Evolutionary conservation across 1,139 yeast genomes (phyloP).

Genomic region (Geotrichum reessii): DNA sequence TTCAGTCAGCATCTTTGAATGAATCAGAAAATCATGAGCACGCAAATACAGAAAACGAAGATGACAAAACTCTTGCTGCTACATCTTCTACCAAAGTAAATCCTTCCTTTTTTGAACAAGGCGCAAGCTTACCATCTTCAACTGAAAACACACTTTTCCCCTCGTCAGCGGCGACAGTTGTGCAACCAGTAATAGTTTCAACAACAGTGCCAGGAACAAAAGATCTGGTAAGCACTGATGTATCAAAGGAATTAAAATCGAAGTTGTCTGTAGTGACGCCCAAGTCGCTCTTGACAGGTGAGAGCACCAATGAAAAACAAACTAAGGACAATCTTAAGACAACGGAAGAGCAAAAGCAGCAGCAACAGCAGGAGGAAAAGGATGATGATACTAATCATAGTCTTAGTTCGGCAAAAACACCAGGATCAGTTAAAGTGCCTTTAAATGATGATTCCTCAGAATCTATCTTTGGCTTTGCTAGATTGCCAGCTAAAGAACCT

Average conservation of each 20-base stretch:
- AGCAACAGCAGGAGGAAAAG: not conserved
- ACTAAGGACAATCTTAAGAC: not conserved
- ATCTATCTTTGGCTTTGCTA: conserved; percentile 39
- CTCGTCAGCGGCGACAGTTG: not conserved
- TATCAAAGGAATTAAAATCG: not conserved
- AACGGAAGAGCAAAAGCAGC: not conserved
- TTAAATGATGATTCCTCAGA: conserved; percentile 24
- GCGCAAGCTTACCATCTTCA: not conserved
- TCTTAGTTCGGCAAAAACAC: not conserved
- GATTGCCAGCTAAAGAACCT: conserved; percentile 44
- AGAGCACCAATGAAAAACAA: not conserved
- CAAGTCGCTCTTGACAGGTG: not conserved
- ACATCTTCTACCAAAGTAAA: not conserved
- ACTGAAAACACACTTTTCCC: conserved; percentile 20
- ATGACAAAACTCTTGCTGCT: not conserved
- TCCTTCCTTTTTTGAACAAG: not conserved
- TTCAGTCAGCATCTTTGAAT: not conserved
- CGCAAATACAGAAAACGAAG: not conserved
- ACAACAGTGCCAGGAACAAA: not conserved
- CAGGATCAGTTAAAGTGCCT: conserved; percentile 25
- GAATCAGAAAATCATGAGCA: not conserved
- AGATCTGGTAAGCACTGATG: not conserved
- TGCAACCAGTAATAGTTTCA: not conserved
- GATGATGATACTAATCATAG: conserved; percentile 3
- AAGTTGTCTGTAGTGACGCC: not conserved